These are phyloP conservation scores for Alopecurus myosuroides DNA, from an alignment of 176 grass and related monocot species.

Conservation along the genomic window DNA sequence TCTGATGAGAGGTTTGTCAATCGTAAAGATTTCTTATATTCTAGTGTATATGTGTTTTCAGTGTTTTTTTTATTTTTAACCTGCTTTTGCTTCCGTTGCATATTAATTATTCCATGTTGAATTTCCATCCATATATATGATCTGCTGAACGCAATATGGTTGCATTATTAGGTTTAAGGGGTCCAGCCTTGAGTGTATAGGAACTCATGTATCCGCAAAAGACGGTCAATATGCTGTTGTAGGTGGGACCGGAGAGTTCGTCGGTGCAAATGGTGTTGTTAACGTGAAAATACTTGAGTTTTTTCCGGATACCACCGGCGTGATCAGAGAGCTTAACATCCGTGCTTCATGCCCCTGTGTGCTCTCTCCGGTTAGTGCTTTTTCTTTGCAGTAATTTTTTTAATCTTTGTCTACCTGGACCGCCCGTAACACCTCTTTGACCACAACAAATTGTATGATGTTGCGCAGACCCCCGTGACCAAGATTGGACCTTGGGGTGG, in stretches of 20 bases:
- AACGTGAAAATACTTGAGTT: neutral
- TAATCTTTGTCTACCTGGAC: neutral
- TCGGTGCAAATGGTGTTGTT: neutral
- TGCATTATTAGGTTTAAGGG: neutral
- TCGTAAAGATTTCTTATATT: too few relatives aligned
- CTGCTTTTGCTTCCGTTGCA: too few relatives aligned
- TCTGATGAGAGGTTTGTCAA: too few relatives aligned
- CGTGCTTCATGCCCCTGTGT: neutral
- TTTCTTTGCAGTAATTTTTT: neutral
- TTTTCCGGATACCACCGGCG: neutral
- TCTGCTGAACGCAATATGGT: too few relatives aligned
- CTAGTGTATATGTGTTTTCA: too few relatives aligned
- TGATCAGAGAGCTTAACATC: neutral
- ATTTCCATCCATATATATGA: too few relatives aligned
- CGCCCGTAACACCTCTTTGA: too few relatives aligned
- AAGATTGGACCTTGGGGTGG: neutral
- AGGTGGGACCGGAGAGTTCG: neutral
- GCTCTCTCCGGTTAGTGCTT: neutral
- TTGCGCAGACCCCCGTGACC: neutral
- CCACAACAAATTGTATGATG: neutral
- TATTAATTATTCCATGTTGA: too few relatives aligned
- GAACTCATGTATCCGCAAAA: neutral
- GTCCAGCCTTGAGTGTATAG: neutral
- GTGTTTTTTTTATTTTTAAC: too few relatives aligned
- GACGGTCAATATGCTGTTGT: neutral